Evolutionary conservation across 2,329 filamentous ascomycete species (phyloP).

Genomic region (Sphaerulina musiva): DNA sequence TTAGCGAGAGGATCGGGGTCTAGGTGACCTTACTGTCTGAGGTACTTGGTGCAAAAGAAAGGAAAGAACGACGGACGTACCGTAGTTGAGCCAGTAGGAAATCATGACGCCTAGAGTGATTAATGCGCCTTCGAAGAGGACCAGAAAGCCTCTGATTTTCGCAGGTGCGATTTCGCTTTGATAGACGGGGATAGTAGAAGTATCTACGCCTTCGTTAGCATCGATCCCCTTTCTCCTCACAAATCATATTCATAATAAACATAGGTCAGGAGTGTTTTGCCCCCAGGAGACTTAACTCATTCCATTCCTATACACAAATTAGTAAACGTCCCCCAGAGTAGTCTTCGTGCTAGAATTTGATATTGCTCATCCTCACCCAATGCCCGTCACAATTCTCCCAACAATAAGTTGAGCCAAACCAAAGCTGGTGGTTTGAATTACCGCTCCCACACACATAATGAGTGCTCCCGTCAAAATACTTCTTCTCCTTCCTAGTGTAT

Average conservation of each 20-base stretch:
- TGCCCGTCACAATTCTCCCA: conserved; percentile 46
- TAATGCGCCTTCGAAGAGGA: conserved; percentile 89
- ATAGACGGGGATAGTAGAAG: conserved; percentile 41
- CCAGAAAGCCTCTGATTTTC: conserved; percentile 85
- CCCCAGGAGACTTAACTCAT: too few species aligned
- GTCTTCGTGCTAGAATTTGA: too few species aligned
- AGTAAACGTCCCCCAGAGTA: too few species aligned
- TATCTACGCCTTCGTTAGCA: not conserved
- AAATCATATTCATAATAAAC: too few species aligned
- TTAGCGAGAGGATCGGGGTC: too few species aligned
- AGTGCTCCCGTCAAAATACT: conserved; percentile 53
- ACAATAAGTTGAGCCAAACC: conserved; percentile 43
- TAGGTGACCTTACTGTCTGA: too few species aligned
- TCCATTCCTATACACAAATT: too few species aligned
- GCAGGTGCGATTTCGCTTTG: conserved; percentile 64
- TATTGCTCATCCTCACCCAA: too few species aligned
- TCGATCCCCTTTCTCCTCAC: too few species aligned
- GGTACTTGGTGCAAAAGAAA: too few species aligned
- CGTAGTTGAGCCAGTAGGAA: conserved; percentile 38
- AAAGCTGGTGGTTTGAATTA: conserved; percentile 47
- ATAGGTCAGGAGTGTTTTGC: too few species aligned
- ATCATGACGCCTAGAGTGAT: conserved; percentile 45
- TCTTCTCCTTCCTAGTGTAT: conserved; percentile 51
- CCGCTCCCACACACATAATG: conserved; percentile 55
- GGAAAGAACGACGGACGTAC: conserved; percentile 26